These are phyloP conservation scores for Tricholoma sp. DNA, from an alignment of 768 basidiomycete genomes.

Conservation along the genomic window DNA sequence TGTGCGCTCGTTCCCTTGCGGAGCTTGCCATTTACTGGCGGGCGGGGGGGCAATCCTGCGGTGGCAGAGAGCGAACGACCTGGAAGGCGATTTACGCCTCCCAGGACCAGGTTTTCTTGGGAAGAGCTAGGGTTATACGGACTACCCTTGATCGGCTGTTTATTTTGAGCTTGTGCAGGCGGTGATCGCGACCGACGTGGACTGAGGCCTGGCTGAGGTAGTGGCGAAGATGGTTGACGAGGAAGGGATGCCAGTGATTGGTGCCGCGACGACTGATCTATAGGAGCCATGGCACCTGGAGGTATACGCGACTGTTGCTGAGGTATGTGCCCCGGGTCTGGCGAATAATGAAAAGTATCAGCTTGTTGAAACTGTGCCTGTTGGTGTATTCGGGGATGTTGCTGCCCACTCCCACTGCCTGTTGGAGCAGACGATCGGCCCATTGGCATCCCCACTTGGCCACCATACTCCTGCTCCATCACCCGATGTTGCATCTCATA, in stretches of 20 bases:
- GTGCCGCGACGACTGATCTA: slow-evolving; percentile 28
- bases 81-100: slow-evolving; percentile 36
- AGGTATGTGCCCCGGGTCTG: slow-evolving; percentile 21
- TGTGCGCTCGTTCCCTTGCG: slow-evolving; percentile 68
- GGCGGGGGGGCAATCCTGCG: slow-evolving; percentile 30
- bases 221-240: slow-evolving; percentile 21
- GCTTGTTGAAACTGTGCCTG: slow-evolving; percentile 16
- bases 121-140: slow-evolving; percentile 27
- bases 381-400: slow-evolving; percentile 25
- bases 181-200: slow-evolving; percentile 50
- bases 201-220: slow-evolving; percentile 22
- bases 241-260: slow-evolving; percentile 30
- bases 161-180: slow-evolving; percentile 27
- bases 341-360: slow-evolving; percentile 35
- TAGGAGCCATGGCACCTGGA: slow-evolving; percentile 61
- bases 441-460: slow-evolving; percentile 28
- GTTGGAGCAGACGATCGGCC: slow-evolving; percentile 21
- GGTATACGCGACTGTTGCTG: slow-evolving; percentile 41
- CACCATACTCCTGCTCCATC: slow-evolving; percentile 84
- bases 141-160: slow-evolving; percentile 29
- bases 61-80: slow-evolving; percentile 73
- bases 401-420: slow-evolving; percentile 21
- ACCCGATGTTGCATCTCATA: slow-evolving; percentile 93
- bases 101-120: slow-evolving; percentile 26
- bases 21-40: slow-evolving; percentile 43